Conservation (phyloP, 805 yeast genomes). For the Yarrowia deformans region DNA sequence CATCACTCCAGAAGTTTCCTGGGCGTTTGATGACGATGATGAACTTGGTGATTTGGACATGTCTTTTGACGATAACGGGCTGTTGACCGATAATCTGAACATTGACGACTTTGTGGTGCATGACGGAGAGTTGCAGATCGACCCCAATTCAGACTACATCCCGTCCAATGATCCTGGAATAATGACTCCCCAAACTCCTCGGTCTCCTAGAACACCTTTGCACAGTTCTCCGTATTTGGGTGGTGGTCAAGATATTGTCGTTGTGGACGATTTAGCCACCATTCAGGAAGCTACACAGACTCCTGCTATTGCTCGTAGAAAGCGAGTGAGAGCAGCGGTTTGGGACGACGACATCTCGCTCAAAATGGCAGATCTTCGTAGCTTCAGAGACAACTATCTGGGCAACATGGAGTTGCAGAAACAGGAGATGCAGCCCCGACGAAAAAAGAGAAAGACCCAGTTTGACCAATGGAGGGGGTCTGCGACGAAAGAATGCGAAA, state of each 20-base stretch:
- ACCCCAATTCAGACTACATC: neutral
- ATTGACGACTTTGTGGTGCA: slow-evolving; percentile 13
- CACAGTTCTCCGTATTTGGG: neutral
- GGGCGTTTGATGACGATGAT: slow-evolving; percentile 14
- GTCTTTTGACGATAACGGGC: slow-evolving; percentile 17
- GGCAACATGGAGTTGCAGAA: slow-evolving; percentile 12
- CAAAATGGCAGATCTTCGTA: neutral
- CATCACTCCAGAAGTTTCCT: slow-evolving; percentile 12
- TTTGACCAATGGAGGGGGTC: neutral
- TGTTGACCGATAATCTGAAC: slow-evolving; percentile 18
- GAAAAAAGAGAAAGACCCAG: neutral
- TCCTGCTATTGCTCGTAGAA: neutral
- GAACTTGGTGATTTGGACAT: slow-evolving; percentile 19
- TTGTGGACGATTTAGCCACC: slow-evolving; percentile 9
- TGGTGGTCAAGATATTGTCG: neutral
- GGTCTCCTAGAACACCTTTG: neutral
- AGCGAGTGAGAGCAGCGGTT: neutral
- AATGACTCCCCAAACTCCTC: neutral
- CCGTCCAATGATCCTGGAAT: neutral
- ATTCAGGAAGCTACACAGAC: slow-evolving; percentile 8
- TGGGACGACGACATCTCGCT: slow-evolving; percentile 5
- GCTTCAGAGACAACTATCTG: slow-evolving; percentile 18
- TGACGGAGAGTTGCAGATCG: neutral
- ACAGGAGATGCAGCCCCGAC: neutral
- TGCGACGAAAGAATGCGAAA: neutral